Evolutionary conservation across 768 basidiomycete species (phyloP), one percentile per base, ranked within the genome.

Genomic region (Termitomyces sp.): DNA sequence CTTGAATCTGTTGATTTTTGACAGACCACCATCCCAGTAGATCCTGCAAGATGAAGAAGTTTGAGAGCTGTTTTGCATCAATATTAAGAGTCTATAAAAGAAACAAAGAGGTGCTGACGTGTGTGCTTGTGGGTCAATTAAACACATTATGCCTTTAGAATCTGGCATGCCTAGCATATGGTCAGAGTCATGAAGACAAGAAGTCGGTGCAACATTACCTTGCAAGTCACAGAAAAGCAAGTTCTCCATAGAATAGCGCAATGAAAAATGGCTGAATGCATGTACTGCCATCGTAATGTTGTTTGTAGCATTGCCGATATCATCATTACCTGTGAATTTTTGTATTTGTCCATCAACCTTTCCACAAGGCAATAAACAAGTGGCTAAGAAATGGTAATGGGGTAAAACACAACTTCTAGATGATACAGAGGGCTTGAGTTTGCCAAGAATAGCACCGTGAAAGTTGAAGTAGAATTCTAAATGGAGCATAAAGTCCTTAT

Each of bases 391-490:
- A n/a, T n/a, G n/a, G n/a, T n/a, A n/a, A n/a, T n/a, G n/a, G 68
- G 42, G 61, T 46, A 40, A 8, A 32, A 28, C 6, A 48, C 14
- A 4, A 32, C 47, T 32, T 18, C 47, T 16, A 48, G 47, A 48
- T n/a, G 47, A 28, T 6, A 48, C 12, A 9, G 47, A 48, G 6
- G 26, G 47, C 14, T 44, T 44, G 43, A 48, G 30, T 32, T 28
- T 4, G 3, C 47, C 47, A 10, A 48, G 2, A 28, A 48, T 18
- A 10, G 47, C 26, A 32, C 28, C 47, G 52, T 53, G 42, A 59
- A 66, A 66, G 49, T 70, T 66, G 59, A 71, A 70, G 44, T 68
- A 67, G 55, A 70, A 71, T 24, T 47, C 69, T 70, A 9, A 9
- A 6, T 32, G 32, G 7, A 32, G 32, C 9, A 32, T 32, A 32